Conservation (phyloP, 2,329 filamentous ascomycete species). For the Aspergillus persii region DNA sequence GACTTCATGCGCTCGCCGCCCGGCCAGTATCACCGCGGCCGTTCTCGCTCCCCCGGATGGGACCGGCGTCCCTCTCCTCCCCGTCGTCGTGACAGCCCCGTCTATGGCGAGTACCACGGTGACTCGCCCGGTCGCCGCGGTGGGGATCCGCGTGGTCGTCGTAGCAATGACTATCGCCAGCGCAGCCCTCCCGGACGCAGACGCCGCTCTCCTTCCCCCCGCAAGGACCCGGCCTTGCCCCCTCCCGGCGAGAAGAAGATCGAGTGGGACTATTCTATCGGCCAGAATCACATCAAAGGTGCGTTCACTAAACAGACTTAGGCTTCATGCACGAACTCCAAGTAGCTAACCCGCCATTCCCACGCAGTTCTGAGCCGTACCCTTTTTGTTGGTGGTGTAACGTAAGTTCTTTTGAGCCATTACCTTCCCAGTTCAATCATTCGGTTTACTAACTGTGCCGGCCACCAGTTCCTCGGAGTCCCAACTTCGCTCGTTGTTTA, state of each 20-base stretch:
- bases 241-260: conserved; percentile 68
- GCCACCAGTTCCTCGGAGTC: conserved; percentile 65
- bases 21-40: conserved; percentile 57
- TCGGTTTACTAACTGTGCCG: neutral
- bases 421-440: neutral
- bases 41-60: conserved; percentile 76
- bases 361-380: conserved; percentile 79
- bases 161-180: conserved; percentile 71
- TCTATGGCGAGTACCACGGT: conserved; percentile 70
- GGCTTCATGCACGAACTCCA: no score
- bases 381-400: conserved; percentile 93
- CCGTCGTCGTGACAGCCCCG: conserved; percentile 64
- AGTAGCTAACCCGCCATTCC: neutral
- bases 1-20: conserved; percentile 63
- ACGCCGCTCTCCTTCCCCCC: conserved; percentile 62
- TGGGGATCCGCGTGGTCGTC: conserved; percentile 54
- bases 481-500: conserved; percentile 79
- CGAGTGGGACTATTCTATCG: conserved; percentile 72
- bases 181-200: conserved; percentile 74
- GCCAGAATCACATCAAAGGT: conserved; percentile 75
- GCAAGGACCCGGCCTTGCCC: conserved; percentile 42
- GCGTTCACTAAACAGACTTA: neutral
- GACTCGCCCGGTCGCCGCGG: conserved; percentile 63
- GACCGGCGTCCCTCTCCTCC: conserved; percentile 67
- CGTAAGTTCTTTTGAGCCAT: conserved; percentile 53